These are phyloP conservation scores for Lobosporangium transversale DNA, from an alignment of 192 early-diverging fungal genomes.

Conservation along the genomic window DNA sequence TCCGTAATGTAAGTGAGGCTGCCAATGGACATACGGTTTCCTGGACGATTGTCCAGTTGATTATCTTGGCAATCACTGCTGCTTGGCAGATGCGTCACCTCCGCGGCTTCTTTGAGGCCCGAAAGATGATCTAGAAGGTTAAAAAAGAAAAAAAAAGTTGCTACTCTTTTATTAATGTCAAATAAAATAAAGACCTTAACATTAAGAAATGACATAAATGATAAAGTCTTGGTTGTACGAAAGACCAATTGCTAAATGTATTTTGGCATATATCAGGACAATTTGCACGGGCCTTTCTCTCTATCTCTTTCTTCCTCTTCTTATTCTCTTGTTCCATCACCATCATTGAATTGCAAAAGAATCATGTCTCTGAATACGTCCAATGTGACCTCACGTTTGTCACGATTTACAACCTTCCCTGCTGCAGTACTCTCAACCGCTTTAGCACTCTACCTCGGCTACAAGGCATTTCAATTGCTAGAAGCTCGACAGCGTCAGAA, in stretches of 20 bases:
- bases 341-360: not conserved
- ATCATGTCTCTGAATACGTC: no score
- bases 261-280: no score
- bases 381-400: not conserved
- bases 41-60: slow-evolving; percentile 90
- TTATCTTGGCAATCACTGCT: slow-evolving; percentile 77
- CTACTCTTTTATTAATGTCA: not conserved
- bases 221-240: no score
- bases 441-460: slow-evolving; percentile 34
- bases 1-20: slow-evolving; percentile 84
- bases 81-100: slow-evolving; percentile 92
- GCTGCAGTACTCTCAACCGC: slow-evolving; percentile 22
- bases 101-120: slow-evolving; percentile 88
- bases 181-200: not conserved
- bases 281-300: no score
- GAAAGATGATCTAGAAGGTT: slow-evolving; percentile 84
- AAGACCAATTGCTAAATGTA: no score
- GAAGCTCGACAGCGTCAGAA: not conserved
- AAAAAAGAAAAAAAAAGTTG: no score
- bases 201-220: not conserved
- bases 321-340: no score
- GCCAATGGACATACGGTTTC: slow-evolving; percentile 86
- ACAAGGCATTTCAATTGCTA: slow-evolving; percentile 18
- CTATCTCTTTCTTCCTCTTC: no score
- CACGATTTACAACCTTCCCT: slow-evolving; percentile 21